Evolutionary conservation across 1,139 yeast genomes (phyloP), one percentile per base, ranked within the genome.

Genomic region (Magnusiomyces fungicola): DNA sequence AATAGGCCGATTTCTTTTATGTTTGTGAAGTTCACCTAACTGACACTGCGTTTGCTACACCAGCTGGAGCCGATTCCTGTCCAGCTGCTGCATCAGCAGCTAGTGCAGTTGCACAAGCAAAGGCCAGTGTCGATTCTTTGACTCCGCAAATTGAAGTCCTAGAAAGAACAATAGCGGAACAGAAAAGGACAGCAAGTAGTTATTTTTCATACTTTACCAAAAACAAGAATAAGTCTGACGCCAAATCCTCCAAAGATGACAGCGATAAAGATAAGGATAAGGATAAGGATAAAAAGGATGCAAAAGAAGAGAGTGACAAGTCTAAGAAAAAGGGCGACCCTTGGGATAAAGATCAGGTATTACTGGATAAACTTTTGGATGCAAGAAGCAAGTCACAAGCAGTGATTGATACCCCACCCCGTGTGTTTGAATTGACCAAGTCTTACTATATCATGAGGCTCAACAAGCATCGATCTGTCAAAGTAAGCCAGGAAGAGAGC

Each of bases 1-100:
- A 34, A n/a, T 59, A 73, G 53, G 58, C 71, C 2, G 92, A 84
- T 62, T 83, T 80, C 71, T 81, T 86, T 62, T 84, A 83, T 61
- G 71, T 78, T 1, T 86, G 95, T 62, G 76, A 73, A 24, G 58
- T 71, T n/a, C 95, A 85, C 65, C 64, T 85, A 44, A 65, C 64
- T 18, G 94, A 85, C 59, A 64, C 72, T 1, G 71, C 74, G n/a
- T 84, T 84, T 65, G 88, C 85, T 2, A 64, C 66, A 1, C 79
- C 85, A 0, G 58, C 74, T 1, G 68, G 70, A 36, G 74, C 74
- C 10, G 69, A 72, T 1, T 32, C 36, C 6, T 32, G 36, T 14
- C 36, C 36, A 14, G 36, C 36, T 5, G 36, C 36, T 12, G 16
- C 16, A 6, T 9, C 36, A 12, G 36, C 36, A 9, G 36, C 36